Evolutionary conservation across 805 yeast genomes (phyloP), one percentile per base, ranked within the genome.

Genomic region (Nematodospora valgi): DNA sequence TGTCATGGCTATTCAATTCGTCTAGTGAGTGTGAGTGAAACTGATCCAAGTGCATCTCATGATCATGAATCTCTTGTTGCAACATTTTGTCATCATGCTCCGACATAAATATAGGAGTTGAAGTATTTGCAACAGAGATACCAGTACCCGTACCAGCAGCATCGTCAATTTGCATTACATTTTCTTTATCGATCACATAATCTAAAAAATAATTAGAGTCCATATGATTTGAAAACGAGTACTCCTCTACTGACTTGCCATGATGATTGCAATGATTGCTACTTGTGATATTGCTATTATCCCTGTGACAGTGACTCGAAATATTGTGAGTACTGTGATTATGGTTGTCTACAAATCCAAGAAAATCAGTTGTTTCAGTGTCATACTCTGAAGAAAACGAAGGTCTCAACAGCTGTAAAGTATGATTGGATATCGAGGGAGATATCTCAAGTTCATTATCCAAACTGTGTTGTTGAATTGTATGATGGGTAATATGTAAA

Each of bases 351-450:
- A 32, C 27, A 30, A 32, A 32, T 4, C 22, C 30, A 8, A 37
- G 13, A 24, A 38, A 26, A 13, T 38, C 42, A 10, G 42, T 38
- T 3, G 32, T 34, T 22, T 34, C 33, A 6, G 42, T 34, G 14
- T 34, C 39, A 32, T 35, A 38, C 17, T 38, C 42, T 1, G 36
- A 15, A 7, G 42, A 32, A 28, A 38, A 34, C 9, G 35, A 38
- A 9, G 35, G 36, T 23, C 38, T 19, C n/a, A 34, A 21, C 42
- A 38, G 42, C 12, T 38, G 39, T 3, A 28, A 12, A 19, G 35
- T 24, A 5, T 38, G 35, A 23, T 24, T 34, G 13, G 42, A 38
- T 13, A 34, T 26, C 2, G 32, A 34, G 5, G 42, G 35, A 10
- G 35, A 30, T 9, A 30, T 38, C 4, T 35, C 34, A 9, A 22